Conservation (phyloP, 805 yeast genomes). For the Wickerhamiella sergipiensis region DNA sequence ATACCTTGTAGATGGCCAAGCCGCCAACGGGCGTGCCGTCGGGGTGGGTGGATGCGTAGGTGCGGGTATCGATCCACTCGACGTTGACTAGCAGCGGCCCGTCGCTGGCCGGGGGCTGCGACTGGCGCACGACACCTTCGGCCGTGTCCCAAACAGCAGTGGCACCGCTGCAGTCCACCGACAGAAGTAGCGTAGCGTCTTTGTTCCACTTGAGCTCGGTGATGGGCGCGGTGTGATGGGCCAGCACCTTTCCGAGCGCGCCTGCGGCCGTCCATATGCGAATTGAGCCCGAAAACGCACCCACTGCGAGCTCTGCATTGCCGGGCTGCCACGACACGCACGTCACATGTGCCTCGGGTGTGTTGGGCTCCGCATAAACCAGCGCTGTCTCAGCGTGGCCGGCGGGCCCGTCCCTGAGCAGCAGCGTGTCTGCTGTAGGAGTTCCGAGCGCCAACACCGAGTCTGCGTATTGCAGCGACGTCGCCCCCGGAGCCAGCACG, state of each 20-base stretch:
- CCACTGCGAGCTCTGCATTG: slow-evolving; percentile 40
- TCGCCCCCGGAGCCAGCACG: not conserved
- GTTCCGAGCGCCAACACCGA: slow-evolving; percentile 5
- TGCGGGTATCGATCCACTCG: slow-evolving; percentile 59
- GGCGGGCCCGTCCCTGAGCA: not conserved
- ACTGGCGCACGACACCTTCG: slow-evolving; percentile 26
- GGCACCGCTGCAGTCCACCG: slow-evolving; percentile 44
- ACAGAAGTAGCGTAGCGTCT: slow-evolving; percentile 38
- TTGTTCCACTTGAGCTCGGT: slow-evolving; percentile 47
- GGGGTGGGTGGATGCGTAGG: slow-evolving; percentile 57
- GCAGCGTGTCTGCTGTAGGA: slow-evolving; percentile 6
- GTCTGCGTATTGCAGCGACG: not conserved
- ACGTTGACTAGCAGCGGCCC: slow-evolving; percentile 28
- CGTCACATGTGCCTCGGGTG: slow-evolving; percentile 4
- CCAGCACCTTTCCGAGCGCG: slow-evolving; percentile 39
- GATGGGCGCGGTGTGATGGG: slow-evolving; percentile 39
- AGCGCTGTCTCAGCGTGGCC: not conserved
- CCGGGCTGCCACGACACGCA: slow-evolving; percentile 6
- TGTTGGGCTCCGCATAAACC: not conserved
- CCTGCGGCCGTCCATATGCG: slow-evolving; percentile 72
- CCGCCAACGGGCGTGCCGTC: slow-evolving; percentile 25
- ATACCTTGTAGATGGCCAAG: slow-evolving; percentile 42
- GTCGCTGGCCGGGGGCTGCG: slow-evolving; percentile 1
- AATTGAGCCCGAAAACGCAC: slow-evolving; percentile 56
- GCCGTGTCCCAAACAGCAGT: slow-evolving; percentile 54